A percentile compares a stretch with the other conserved stretches of the same genome.
Evolutionary conservation across 2,329 filamentous ascomycete genomes (phyloP).

Genomic region (Arthrobotrys pseudoclavata): DNA sequence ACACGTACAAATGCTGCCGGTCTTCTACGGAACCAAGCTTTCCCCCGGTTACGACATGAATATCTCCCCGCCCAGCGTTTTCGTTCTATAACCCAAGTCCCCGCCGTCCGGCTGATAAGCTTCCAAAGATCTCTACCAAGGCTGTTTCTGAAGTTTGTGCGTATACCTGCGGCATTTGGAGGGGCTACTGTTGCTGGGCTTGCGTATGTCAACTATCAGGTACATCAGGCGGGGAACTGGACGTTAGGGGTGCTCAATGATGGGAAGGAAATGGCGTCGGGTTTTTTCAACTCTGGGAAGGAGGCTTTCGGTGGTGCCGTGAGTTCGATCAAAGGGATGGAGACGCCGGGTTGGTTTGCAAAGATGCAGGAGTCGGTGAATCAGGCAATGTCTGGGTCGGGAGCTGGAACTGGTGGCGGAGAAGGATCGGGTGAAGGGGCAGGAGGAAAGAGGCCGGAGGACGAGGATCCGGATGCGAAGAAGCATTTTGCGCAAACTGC

Average conservation of each 20-base stretch:
- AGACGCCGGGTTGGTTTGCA: slow-evolving; percentile 76
- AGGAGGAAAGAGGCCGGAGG: slow-evolving; percentile 67
- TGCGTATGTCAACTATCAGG: slow-evolving; percentile 96
- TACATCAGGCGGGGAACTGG: slow-evolving; percentile 83
- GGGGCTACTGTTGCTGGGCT: slow-evolving; percentile 87
- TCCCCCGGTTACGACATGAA: slow-evolving; percentile 46
- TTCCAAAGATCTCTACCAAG: slow-evolving; percentile 81
- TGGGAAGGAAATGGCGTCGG: slow-evolving; percentile 79
- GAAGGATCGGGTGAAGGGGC: slow-evolving; percentile 65
- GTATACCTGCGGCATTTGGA: slow-evolving; percentile 91
- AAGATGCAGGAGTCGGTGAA: slow-evolving; percentile 70
- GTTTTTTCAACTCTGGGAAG: slow-evolving; percentile 72
- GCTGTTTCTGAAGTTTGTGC: slow-evolving; percentile 87
- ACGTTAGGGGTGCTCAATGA: slow-evolving; percentile 80
- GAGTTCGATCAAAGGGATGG: slow-evolving; percentile 75
- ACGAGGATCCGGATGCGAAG: slow-evolving; percentile 72
- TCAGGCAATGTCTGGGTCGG: slow-evolving; percentile 46
- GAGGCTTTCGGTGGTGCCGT: slow-evolving; percentile 81
- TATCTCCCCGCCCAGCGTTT: slow-evolving; percentile 50
- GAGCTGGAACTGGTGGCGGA: slow-evolving; percentile 67
- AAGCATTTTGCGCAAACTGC: slow-evolving; percentile 72
- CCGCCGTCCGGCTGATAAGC: slow-evolving; percentile 75
- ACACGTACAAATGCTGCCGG: slow-evolving; percentile 48
- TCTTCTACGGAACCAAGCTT: slow-evolving; percentile 45
- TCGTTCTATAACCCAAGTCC: slow-evolving; percentile 66